phyloP scores from a whole-genome alignment of 1,139 yeast genomes.

The Candida glucosophila region DNA sequence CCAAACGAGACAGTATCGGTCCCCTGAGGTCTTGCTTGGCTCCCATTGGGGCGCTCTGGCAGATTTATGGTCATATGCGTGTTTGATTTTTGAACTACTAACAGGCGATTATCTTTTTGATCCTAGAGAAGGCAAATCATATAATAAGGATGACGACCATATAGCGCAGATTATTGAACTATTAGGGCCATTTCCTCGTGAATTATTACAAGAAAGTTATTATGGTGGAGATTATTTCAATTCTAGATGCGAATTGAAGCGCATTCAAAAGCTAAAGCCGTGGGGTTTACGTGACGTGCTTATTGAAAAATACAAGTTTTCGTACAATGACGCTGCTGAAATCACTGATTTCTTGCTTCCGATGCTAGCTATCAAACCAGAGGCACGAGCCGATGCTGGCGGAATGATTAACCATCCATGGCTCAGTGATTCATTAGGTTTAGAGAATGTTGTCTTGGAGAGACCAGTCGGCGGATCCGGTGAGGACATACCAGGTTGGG shows the following conservation, averaged over 20 bases:
- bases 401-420: slow-evolving; percentile 75
- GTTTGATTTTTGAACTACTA: slow-evolving; percentile 36
- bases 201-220: slow-evolving; percentile 35
- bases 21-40: slow-evolving; percentile 40
- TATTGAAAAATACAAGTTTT: slow-evolving; percentile 54
- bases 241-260: slow-evolving; percentile 46
- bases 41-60: slow-evolving; percentile 45
- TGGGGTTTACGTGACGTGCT: slow-evolving; percentile 42
- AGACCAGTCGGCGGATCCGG: slow-evolving; percentile 58
- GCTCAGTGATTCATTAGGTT: slow-evolving; percentile 57
- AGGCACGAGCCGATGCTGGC: slow-evolving; percentile 69
- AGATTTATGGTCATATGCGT: slow-evolving; percentile 43
- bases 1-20: slow-evolving; percentile 41
- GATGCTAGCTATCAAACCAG: slow-evolving; percentile 66
- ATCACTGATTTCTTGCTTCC: slow-evolving; percentile 61
- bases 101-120: slow-evolving; percentile 44
- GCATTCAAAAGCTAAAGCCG: slow-evolving; percentile 45
- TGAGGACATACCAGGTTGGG: slow-evolving; percentile 74
- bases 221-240: slow-evolving; percentile 38
- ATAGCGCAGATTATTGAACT: slow-evolving; percentile 42
- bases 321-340: slow-evolving; percentile 43
- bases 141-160: slow-evolving; percentile 42
- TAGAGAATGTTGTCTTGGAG: slow-evolving; percentile 47
- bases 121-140: slow-evolving; percentile 39
- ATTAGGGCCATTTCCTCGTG: slow-evolving; percentile 35